Evolutionary conservation across 257 asterid genomes (phyloP), one percentile per base, ranked within the genome.

Genomic region (Craterostigma plantagineum): DNA sequence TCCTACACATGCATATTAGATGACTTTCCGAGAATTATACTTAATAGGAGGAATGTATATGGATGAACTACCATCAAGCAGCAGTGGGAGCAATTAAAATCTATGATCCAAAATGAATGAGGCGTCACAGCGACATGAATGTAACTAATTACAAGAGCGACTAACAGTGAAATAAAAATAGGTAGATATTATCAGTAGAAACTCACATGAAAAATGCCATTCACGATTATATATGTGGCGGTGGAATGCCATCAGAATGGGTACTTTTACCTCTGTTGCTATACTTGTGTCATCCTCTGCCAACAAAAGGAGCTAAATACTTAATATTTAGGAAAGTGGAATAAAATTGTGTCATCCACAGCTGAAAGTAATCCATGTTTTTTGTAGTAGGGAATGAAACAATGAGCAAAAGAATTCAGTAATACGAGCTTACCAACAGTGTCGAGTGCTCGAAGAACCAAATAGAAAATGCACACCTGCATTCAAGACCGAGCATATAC

Each of bases 371-470:
- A 2, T 23, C 30, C 2, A 23, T 23, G 30, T 23, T 23, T 23
- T 23, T 23, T 23, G 2, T 2, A 6, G 30, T 2, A 23, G 30
- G 30, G 30, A 23, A 23, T 23, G 13, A 35, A 35, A 9, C 13
- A 4, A 15, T 42, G 8, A 47, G 16, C n/a, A 38, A 14, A 39
- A 13, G 14, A 38, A 51, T 34, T 30, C 10, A 35, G 27, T 12
- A 35, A 45, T 47, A 35, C 42, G 33, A 66, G 33, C 92, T 55
- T 77, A 90, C 99, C 99, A 58, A 90, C 92, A 43, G 95, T 90
- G 66, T 90, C 99, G 17, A 90, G 95, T 13, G 87, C 99, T 42
- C 99, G 75, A 53, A 90, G 99, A 57, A 90, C 99, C 91, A 90
- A 63, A 71, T 90, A 90, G 63, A 90, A 90, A 53, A 90, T 67